Evolutionary conservation across 148 eudicot species (phyloP).

Genomic region (Heliosperma pusillum): DNA sequence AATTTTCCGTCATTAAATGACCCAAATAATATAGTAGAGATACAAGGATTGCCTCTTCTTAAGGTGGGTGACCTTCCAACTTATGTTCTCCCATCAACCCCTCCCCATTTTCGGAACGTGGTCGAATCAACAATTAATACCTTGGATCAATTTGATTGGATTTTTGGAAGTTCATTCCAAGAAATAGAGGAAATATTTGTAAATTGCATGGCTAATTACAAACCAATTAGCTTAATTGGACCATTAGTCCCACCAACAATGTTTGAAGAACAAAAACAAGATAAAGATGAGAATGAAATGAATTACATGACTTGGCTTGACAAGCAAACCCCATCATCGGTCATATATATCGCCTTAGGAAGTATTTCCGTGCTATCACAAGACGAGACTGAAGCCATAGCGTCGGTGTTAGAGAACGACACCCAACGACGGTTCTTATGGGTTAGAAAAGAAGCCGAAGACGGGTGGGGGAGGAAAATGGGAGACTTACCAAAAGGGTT

Average conservation of each 20-base stretch:
- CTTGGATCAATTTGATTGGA: constrained; percentile 31
- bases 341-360: constrained; percentile 37
- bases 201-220: constrained; percentile 22
- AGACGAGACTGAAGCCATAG: constrained; percentile 27
- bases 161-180: constrained; percentile 33
- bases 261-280: background rate
- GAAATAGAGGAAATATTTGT: constrained; percentile 25
- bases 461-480: constrained; percentile 23
- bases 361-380: constrained; percentile 31
- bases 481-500: constrained; percentile 30
- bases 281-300: constrained; percentile 11
- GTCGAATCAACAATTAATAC: constrained; percentile 16
- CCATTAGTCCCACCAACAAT: constrained; percentile 29
- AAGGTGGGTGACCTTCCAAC: constrained; percentile 38
- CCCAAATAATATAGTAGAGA: constrained; percentile 15
- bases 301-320: constrained; percentile 34
- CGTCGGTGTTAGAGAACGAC: constrained; percentile 22
- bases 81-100: constrained; percentile 35
- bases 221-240: constrained; percentile 33
- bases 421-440: constrained; percentile 20
- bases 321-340: constrained; percentile 27
- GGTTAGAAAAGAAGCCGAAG: constrained; percentile 29
- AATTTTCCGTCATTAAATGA: constrained; percentile 19
- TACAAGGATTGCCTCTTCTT: constrained; percentile 30
- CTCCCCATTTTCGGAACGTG: constrained; percentile 29